Conservation (phyloP, 306 rosid genomes). For the Citrullus mucosospermus region DNA sequence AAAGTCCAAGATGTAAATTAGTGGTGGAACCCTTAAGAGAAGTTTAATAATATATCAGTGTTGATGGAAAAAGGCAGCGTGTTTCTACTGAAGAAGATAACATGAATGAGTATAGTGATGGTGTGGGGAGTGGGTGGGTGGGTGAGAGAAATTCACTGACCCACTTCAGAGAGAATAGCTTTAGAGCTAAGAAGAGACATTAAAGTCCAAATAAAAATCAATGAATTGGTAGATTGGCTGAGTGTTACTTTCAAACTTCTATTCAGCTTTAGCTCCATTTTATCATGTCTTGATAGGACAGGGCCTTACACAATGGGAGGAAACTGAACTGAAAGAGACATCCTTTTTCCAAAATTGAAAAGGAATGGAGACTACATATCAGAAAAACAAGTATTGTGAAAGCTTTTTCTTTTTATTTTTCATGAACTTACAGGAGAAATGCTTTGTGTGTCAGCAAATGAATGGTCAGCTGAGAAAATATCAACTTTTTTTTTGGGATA, state of each 20-base stretch:
- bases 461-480: neutral
- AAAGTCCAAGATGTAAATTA: neutral
- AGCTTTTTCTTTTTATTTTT: neutral
- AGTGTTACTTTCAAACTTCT: slow-evolving; percentile 6
- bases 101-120: neutral
- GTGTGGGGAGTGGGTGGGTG: neutral
- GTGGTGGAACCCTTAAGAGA: neutral
- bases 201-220: slow-evolving; percentile 1
- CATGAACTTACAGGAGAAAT: neutral
- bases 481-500: neutral
- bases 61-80: neutral
- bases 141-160: neutral
- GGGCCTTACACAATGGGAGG: neutral
- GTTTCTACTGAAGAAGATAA: neutral
- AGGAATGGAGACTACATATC: neutral
- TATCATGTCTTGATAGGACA: neutral
- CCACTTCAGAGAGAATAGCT: neutral
- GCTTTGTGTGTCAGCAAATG: neutral
- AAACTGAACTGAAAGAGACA: neutral
- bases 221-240: too few relatives aligned
- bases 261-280: neutral
- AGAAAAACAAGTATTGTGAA: neutral
- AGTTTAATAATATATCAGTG: neutral
- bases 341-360: neutral
- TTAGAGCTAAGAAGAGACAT: neutral